These are phyloP conservation scores for Didymella segeticola DNA, from an alignment of 2,329 filamentous ascomycete species.

Conservation along the genomic window DNA sequence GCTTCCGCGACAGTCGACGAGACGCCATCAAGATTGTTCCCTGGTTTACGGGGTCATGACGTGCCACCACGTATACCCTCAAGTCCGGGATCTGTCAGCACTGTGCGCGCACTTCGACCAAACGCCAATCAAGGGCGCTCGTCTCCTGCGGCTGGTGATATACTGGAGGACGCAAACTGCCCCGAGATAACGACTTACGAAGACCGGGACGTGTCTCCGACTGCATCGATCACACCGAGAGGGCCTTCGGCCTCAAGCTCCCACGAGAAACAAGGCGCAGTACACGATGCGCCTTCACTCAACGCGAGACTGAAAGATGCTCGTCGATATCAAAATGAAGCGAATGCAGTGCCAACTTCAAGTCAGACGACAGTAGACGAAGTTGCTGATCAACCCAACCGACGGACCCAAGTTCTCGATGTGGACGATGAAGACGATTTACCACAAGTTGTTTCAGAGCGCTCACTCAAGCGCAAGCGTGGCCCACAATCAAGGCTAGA, in stretches of 20 bases:
- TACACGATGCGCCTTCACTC: not conserved
- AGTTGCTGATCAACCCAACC: slow-evolving; percentile 20
- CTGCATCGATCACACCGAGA: slow-evolving; percentile 7
- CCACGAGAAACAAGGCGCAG: not conserved
- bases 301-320: not conserved
- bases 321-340: not conserved
- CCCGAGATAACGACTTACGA: not conserved
- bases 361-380: slow-evolving; percentile 56
- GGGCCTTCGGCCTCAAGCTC: not conserved
- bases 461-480: slow-evolving; percentile 54
- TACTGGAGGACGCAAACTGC: slow-evolving; percentile 8
- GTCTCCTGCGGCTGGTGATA: slow-evolving; percentile 25
- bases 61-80: slow-evolving; percentile 25
- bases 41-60: slow-evolving; percentile 17
- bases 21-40: slow-evolving; percentile 9
- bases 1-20: slow-evolving; percentile 17
- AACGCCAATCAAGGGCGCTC: slow-evolving; percentile 20
- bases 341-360: slow-evolving; percentile 35
- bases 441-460: slow-evolving; percentile 52
- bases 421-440: slow-evolving; percentile 42
- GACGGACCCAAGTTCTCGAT: slow-evolving; percentile 5
- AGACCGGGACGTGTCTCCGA: not conserved
- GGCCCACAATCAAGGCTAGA: slow-evolving; percentile 23
- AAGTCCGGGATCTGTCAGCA: slow-evolving; percentile 30
- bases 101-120: slow-evolving; percentile 23